These are phyloP conservation scores for Tetrapisispora taiwanensis DNA, from an alignment of 805 yeast species.

Conservation along the genomic window DNA sequence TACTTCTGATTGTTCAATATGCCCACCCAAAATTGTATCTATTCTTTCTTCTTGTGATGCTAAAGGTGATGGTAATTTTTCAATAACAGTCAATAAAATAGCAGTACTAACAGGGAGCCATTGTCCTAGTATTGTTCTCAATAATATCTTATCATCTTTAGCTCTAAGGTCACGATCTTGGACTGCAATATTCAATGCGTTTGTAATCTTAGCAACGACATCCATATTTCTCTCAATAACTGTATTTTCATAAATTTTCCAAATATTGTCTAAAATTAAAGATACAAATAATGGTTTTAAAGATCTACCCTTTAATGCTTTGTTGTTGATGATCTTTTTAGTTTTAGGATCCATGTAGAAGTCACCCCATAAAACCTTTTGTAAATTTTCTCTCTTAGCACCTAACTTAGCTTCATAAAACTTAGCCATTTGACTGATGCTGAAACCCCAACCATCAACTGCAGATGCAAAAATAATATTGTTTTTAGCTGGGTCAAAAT, in stretches of 20 bases:
- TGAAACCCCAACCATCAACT: conserved; percentile 96
- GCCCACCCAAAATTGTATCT: conserved; percentile 50
- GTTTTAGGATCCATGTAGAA: conserved; percentile 81
- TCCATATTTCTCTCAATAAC: conserved; percentile 56
- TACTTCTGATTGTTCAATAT: conserved; percentile 31
- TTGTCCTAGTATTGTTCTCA: conserved; percentile 68
- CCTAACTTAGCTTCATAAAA: conserved; percentile 80
- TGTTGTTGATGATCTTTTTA: conserved; percentile 65
- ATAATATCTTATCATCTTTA: conserved; percentile 57
- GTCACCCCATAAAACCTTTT: conserved; percentile 94
- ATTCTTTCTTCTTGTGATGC: conserved; percentile 66
- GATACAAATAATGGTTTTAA: conserved; percentile 80
- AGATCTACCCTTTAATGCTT: conserved; percentile 49
- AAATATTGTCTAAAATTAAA: conserved; percentile 76
- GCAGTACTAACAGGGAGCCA: conserved; percentile 93
- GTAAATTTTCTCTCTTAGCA: conserved; percentile 65
- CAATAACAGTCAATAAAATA: conserved; percentile 72
- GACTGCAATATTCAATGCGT: conserved; percentile 57
- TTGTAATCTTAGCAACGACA: conserved; percentile 63
- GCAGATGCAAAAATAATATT: conserved; percentile 90
- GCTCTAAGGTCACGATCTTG: conserved; percentile 69
- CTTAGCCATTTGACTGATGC: conserved; percentile 76
- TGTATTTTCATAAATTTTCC: conserved; percentile 79
- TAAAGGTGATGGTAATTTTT: conserved; percentile 74
- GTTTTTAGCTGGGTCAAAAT: conserved; percentile 78